These are phyloP conservation scores for Tolypocladium tropicale DNA, from an alignment of 2,329 filamentous ascomycete genomes.

Conservation along the genomic window DNA sequence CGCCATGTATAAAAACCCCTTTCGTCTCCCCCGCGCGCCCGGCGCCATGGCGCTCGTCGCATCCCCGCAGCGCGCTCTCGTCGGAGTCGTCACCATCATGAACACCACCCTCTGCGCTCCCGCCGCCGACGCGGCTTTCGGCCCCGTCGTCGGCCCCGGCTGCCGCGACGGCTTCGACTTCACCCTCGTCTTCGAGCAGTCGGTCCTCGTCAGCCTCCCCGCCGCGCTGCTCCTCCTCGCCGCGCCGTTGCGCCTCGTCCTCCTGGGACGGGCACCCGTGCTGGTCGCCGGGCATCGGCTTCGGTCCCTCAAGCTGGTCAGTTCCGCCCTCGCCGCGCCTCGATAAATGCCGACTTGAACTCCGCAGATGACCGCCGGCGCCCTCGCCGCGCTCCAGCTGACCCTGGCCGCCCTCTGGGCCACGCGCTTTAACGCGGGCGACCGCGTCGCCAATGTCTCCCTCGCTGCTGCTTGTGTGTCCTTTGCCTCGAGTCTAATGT, in stretches of 20 bases:
- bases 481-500: constrained; percentile 19
- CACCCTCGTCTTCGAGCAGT: not conserved
- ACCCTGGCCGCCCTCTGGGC: not conserved
- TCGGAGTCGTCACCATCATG: not conserved
- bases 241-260: not conserved
- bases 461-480: constrained; percentile 17
- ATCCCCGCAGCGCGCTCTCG: too few species aligned
- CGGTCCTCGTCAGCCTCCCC: not conserved
- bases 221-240: not conserved
- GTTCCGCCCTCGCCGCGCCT: not conserved
- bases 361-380: not conserved
- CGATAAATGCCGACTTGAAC: not conserved
- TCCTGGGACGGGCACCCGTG: not conserved
- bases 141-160: not conserved
- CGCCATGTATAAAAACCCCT: not conserved
- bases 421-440: not conserved
- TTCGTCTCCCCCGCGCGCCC: too few species aligned
- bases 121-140: not conserved
- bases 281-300: not conserved
- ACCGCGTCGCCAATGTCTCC: not conserved
- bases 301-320: not conserved
- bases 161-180: not conserved
- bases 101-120: not conserved
- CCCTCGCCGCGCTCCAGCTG: not conserved
- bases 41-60: not conserved